These are phyloP conservation scores for Viola odorata DNA, from an alignment of 345 rosid genomes.

Conservation along the genomic window DNA sequence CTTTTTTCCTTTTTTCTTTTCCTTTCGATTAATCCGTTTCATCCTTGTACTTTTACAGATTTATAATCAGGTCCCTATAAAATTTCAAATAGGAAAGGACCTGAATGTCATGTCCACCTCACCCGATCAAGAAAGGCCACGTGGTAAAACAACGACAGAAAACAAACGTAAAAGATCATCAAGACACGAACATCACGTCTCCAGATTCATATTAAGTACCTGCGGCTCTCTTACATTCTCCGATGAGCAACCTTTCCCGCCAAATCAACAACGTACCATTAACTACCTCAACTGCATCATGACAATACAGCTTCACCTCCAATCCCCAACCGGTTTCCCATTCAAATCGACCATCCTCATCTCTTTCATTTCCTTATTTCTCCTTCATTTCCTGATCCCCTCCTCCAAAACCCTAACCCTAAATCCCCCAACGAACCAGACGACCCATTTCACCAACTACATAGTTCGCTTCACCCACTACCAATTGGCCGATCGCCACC, in stretches of 20 bases:
- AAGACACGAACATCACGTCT: too few relatives aligned
- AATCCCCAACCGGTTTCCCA: slow-evolving; percentile 1
- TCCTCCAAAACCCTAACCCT: slow-evolving; percentile 21
- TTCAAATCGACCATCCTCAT: slow-evolving; percentile 8
- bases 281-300: slow-evolving; percentile 8
- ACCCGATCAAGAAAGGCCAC: too few relatives aligned
- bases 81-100: too few relatives aligned
- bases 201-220: too few relatives aligned
- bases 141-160: too few relatives aligned
- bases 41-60: too few relatives aligned
- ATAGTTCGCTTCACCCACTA: slow-evolving; percentile 78
- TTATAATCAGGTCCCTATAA: too few relatives aligned
- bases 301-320: neutral
- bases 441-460: slow-evolving; percentile 28
- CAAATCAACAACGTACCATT: slow-evolving; percentile 8
- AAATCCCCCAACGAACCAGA: slow-evolving; percentile 5
- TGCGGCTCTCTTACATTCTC: neutral
- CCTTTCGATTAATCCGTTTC: too few relatives aligned
- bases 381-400: slow-evolving; percentile 5
- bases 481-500: slow-evolving; percentile 46
- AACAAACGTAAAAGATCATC: too few relatives aligned
- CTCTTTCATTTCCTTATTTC: slow-evolving; percentile 13
- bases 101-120: too few relatives aligned
- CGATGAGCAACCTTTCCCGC: slow-evolving; percentile 15
- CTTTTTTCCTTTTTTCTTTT: too few relatives aligned